Conservation (phyloP, 495 filamentous ascomycete genomes). For the Aspergillus carlsbadensis region DNA sequence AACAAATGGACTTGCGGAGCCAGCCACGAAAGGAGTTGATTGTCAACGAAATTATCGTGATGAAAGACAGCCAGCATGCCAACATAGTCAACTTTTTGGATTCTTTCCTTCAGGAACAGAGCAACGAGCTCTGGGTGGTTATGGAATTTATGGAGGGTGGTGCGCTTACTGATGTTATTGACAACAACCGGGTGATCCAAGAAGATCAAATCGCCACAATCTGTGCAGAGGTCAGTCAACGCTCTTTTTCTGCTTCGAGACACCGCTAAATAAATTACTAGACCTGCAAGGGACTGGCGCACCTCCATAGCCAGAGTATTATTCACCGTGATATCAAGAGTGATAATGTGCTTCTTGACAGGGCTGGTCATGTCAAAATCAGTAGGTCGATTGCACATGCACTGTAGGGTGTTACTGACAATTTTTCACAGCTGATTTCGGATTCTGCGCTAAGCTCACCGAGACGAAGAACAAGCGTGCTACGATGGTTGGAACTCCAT, state of each 20-base stretch:
- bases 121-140: slow-evolving; percentile 94
- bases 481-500: slow-evolving; percentile 98
- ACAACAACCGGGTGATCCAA: slow-evolving; percentile 86
- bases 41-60: slow-evolving; percentile 98
- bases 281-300: slow-evolving; percentile 94
- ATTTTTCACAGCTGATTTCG: slow-evolving; percentile 76
- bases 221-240: slow-evolving; percentile 76
- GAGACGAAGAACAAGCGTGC: slow-evolving; percentile 95
- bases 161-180: slow-evolving; percentile 96
- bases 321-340: slow-evolving; percentile 99
- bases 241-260: background rate
- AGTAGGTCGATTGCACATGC: slow-evolving; percentile 55
- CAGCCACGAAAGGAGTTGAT: slow-evolving; percentile 98
- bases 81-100: slow-evolving; percentile 99
- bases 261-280: slow-evolving; percentile 44
- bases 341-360: slow-evolving; percentile 95
- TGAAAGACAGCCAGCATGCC: slow-evolving; percentile 96
- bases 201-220: slow-evolving; percentile 98
- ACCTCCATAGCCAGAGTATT: slow-evolving; percentile 91
- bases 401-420: slow-evolving; percentile 9
- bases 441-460: slow-evolving; percentile 98
- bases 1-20: slow-evolving; percentile 98
- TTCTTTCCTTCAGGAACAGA: slow-evolving; percentile 90
- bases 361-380: slow-evolving; percentile 94
- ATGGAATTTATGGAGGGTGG: slow-evolving; percentile 99